Conservation (phyloP, 306 rosid genomes). For the Cucurbita argyrosperma region DNA sequence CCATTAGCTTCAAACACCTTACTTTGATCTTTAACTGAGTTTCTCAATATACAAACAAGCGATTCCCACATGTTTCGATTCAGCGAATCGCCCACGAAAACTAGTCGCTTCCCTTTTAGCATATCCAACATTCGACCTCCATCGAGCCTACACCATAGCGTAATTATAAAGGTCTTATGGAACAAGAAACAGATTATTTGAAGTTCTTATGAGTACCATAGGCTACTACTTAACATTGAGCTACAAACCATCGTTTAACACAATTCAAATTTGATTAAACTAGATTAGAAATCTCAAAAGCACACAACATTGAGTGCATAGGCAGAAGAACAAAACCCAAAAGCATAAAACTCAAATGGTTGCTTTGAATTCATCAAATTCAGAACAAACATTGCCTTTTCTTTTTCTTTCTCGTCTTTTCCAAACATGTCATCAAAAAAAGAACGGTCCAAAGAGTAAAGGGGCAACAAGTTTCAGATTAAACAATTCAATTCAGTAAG, state of each 20-base stretch:
- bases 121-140: constrained; percentile 52
- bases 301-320: not conserved
- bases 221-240: not conserved
- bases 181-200: not conserved
- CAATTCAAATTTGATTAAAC: not conserved
- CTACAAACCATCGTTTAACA: not conserved
- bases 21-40: constrained; percentile 41
- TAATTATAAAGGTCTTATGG: not conserved
- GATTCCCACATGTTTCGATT: constrained; percentile 99
- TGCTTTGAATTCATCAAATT: not conserved
- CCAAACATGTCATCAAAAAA: not conserved
- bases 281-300: not conserved
- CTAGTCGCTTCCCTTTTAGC: constrained; percentile 66
- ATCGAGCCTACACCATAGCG: constrained; percentile 37
- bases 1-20: constrained; percentile 77
- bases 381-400: not conserved
- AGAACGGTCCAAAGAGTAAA: not conserved
- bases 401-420: not conserved
- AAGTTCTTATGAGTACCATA: not conserved
- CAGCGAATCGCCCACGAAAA: constrained; percentile 94
- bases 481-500: not conserved
- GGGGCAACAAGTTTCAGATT: not conserved
- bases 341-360: not conserved
- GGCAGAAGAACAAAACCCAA: not conserved
- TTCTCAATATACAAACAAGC: constrained; percentile 69